Conservation (phyloP, 352 stramenopile species). For the Pythium brachiatum region DNA sequence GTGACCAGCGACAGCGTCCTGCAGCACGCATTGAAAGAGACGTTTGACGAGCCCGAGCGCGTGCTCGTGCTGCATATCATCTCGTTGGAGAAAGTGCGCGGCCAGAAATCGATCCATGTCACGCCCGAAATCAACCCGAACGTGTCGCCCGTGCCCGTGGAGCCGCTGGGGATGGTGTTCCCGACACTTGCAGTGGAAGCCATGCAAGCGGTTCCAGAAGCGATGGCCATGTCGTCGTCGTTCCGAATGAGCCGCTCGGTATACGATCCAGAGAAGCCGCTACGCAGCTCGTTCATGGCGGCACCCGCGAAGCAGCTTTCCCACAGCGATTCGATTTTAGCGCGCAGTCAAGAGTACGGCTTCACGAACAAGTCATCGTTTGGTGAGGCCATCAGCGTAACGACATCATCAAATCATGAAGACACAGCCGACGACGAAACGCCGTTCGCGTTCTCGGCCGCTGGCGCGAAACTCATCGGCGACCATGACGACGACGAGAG, state of each 20-base stretch:
- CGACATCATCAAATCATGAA: neutral
- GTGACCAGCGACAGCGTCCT: conserved; percentile 57
- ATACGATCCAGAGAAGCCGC: conserved; percentile 47
- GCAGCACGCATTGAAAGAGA: conserved; percentile 56
- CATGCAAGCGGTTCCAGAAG: conserved; percentile 25
- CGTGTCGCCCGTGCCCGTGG: conserved; percentile 75
- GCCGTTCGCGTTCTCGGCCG: conserved; percentile 20
- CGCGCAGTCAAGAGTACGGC: conserved; percentile 16
- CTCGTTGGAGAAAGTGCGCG: conserved; percentile 50
- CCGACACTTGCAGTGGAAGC: conserved; percentile 60
- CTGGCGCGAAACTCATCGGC: conserved; percentile 35
- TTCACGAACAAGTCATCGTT: conserved; percentile 6
- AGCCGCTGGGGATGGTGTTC: conserved; percentile 66
- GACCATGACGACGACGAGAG: conserved; percentile 16
- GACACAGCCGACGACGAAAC: neutral
- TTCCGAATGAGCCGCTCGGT: conserved; percentile 58
- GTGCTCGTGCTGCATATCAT: conserved; percentile 78
- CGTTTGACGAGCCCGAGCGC: conserved; percentile 53
- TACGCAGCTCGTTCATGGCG: conserved; percentile 18
- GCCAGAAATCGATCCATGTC: conserved; percentile 63
- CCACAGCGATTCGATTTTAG: conserved; percentile 32
- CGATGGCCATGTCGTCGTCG: conserved; percentile 28
- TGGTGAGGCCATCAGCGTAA: neutral
- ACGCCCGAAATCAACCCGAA: conserved; percentile 75
- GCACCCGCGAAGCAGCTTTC: conserved; percentile 28